phyloP scores from a whole-genome alignment of 2,329 filamentous ascomycete genomes.

The Trichoderma harzianum region DNA sequence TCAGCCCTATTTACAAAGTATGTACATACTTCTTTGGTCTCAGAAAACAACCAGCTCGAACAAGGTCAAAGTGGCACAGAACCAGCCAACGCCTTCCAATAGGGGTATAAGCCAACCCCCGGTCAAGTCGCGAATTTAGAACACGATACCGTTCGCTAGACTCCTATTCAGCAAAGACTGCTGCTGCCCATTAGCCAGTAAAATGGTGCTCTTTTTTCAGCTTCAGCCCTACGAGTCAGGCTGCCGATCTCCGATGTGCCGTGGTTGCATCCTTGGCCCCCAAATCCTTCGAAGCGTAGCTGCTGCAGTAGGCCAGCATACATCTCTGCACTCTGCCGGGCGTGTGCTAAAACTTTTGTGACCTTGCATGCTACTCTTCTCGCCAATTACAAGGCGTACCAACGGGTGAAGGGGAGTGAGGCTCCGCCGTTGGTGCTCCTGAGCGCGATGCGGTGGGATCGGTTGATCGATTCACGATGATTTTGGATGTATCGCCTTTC shows the following conservation, averaged over 20 bases:
- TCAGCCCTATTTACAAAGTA: not conserved
- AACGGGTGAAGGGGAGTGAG: not conserved
- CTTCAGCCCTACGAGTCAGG: slow-evolving; percentile 17
- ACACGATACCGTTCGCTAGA: not conserved
- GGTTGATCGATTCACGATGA: slow-evolving; percentile 9
- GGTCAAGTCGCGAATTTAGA: not conserved
- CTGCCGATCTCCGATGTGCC: slow-evolving; percentile 18
- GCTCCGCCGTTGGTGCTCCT: slow-evolving; percentile 5
- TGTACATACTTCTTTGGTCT: not conserved
- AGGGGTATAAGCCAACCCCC: not conserved
- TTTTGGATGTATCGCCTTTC: not conserved
- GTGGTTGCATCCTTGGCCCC: slow-evolving; percentile 20
- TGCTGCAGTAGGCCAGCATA: slow-evolving; percentile 6
- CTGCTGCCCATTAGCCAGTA: slow-evolving; percentile 1
- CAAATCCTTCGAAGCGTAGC: slow-evolving; percentile 16
- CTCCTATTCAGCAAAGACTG: not conserved
- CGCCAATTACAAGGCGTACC: slow-evolving; percentile 14
- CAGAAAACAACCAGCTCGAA: not conserved
- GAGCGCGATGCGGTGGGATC: slow-evolving; percentile 3
- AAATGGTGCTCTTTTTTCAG: slow-evolving; percentile 10
- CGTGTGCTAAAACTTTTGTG: slow-evolving; percentile 7
- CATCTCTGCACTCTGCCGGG: not conserved
- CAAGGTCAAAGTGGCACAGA: not conserved
- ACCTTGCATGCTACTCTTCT: slow-evolving; percentile 13
- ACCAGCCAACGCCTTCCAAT: not conserved